Percentiles rank a stretch among this genome's conserved stretches.
phyloP scores from a whole-genome alignment of 495 filamentous ascomycete genomes.

The Elasticomyces elasticus region DNA sequence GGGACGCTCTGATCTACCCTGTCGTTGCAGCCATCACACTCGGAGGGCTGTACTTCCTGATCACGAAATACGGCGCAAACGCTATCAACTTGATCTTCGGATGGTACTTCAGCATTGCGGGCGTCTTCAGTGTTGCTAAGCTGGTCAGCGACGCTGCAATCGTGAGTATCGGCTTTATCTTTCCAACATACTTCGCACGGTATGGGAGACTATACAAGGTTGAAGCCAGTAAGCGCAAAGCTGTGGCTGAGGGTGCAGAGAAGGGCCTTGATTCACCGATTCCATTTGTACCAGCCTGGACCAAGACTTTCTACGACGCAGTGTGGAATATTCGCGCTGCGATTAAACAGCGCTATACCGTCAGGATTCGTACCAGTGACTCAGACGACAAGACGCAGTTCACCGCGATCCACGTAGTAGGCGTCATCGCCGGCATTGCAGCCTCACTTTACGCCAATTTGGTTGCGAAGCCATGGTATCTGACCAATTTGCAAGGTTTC shows the following conservation, averaged over 20 bases:
- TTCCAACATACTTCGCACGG: conserved; percentile 54
- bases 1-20: conserved; percentile 80
- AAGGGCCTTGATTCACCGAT: conserved; percentile 37
- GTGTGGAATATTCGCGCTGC: conserved; percentile 43
- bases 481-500: conserved; percentile 82
- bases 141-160: conserved; percentile 58
- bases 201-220: conserved; percentile 35
- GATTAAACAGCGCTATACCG: conserved; percentile 39
- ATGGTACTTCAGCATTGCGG: conserved; percentile 74
- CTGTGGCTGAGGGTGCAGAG: conserved; percentile 10
- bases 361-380: conserved; percentile 38
- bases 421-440: conserved; percentile 47
- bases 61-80: conserved; percentile 73
- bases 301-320: conserved; percentile 22
- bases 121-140: conserved; percentile 60
- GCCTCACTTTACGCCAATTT: conserved; percentile 60
- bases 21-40: conserved; percentile 66
- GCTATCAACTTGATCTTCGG: conserved; percentile 76
- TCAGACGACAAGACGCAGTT: conserved; percentile 38
- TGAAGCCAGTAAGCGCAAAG: conserved; percentile 21
- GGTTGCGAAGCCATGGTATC: conserved; percentile 59
- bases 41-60: conserved; percentile 71
- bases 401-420: conserved; percentile 48
- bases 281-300: conserved; percentile 40
- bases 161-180: conserved; percentile 56